Conservation (phyloP, 1,284 basidiomycete species). For the Cutaneotrichosporon cyanovorans region DNA sequence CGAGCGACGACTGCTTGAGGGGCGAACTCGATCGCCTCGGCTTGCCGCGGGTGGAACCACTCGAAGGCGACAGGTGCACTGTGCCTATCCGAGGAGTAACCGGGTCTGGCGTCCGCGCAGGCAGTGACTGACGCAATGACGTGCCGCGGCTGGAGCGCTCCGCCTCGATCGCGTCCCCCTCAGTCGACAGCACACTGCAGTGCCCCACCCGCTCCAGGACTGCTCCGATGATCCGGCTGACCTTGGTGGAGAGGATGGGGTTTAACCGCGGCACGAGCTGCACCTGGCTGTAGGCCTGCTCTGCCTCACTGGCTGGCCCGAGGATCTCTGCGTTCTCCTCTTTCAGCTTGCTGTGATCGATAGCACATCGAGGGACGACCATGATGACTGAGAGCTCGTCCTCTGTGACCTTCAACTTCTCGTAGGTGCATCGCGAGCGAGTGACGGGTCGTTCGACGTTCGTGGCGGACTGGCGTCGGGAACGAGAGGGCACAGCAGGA, state of each 20-base stretch:
- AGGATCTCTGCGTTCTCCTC: conserved; percentile 12
- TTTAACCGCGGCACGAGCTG: conserved; percentile 18
- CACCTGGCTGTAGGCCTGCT: conserved; percentile 6
- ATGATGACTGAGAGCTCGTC: conserved; percentile 24
- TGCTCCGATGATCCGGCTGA: conserved; percentile 30
- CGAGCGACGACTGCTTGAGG: background rate
- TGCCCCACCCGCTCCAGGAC: conserved; percentile 30
- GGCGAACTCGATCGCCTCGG: background rate
- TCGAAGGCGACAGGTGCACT: background rate
- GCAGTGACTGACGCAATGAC: background rate
- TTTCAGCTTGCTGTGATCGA: conserved; percentile 16
- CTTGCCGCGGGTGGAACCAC: background rate
- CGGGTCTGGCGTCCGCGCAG: background rate
- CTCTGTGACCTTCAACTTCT: conserved; percentile 24
- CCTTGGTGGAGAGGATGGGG: conserved; percentile 22
- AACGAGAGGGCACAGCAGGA: background rate
- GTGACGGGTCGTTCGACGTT: conserved; percentile 8
- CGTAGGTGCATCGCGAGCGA: conserved; percentile 32
- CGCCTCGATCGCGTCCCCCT: conserved; percentile 3
- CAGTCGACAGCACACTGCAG: conserved; percentile 26
- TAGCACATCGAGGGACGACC: conserved; percentile 30
- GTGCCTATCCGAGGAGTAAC: background rate
- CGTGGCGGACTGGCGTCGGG: background rate
- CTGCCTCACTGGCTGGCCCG: background rate
- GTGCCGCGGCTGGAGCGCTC: background rate